These are phyloP conservation scores for Fragaria vesca DNA, from an alignment of 306 rosid genomes.

Conservation along the genomic window DNA sequence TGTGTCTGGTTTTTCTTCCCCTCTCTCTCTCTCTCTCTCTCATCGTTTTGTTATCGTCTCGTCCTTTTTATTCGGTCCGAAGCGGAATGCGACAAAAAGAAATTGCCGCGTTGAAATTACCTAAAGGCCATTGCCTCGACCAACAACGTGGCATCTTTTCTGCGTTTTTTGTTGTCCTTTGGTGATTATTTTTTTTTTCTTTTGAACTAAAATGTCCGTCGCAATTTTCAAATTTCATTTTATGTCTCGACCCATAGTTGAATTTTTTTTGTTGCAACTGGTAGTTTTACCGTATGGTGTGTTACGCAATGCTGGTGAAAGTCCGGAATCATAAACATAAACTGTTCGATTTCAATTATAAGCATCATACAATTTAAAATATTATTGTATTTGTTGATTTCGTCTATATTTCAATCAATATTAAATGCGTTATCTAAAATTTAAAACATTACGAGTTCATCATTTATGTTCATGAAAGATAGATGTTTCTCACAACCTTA, in stretches of 20 bases:
- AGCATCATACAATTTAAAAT: no score
- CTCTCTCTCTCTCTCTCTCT: background rate
- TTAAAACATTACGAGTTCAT: background rate
- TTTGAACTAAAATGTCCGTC: background rate
- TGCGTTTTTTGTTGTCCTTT: background rate
- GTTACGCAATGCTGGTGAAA: no score
- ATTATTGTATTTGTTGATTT: no score
- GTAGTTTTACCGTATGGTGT: no score
- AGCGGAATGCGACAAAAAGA: slow-evolving; percentile 1
- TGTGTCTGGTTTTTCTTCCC: background rate
- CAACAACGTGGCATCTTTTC: background rate
- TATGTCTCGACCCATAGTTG: no score
- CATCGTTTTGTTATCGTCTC: background rate
- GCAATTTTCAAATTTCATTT: background rate
- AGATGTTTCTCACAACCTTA: background rate
- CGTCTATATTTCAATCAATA: no score
- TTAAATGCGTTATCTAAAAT: no score
- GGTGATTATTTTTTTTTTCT: background rate
- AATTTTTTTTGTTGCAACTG: no score
- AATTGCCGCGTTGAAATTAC: background rate
- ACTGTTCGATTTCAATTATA: no score
- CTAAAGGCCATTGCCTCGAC: background rate
- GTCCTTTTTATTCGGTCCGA: background rate
- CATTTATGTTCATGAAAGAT: no score
- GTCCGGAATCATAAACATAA: no score